These are phyloP conservation scores for Leptomonas pyrrhocoris DNA, from an alignment of 208 protist species.

Conservation along the genomic window DNA sequence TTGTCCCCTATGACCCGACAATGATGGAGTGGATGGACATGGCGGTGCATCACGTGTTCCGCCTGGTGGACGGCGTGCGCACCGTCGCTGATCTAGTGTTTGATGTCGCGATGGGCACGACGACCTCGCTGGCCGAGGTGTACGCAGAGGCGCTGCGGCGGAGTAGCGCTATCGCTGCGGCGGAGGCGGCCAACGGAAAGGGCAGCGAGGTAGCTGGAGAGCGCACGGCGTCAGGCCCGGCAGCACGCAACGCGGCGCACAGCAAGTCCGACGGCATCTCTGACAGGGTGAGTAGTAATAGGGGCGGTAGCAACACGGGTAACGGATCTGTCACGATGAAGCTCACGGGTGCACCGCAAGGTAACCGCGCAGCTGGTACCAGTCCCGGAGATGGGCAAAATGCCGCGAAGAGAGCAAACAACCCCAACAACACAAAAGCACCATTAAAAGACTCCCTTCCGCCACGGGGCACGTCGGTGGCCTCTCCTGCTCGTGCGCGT, in stretches of 20 bases:
- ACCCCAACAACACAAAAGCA: not conserved
- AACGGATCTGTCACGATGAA: not conserved
- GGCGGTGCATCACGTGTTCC: constrained; percentile 61
- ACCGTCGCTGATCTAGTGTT: constrained; percentile 77
- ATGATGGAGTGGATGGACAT: constrained; percentile 73
- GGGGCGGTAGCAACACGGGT: constrained; percentile 2
- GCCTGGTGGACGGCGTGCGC: constrained; percentile 62
- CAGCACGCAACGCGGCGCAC: not conserved
- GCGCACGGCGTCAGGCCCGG: not conserved
- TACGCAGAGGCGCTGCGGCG: constrained; percentile 39
- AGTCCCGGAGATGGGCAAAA: not conserved
- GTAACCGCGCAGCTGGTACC: not conserved
- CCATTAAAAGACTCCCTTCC: not conserved
- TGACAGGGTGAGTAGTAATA: not conserved
- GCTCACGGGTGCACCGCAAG: not conserved
- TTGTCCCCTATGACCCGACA: constrained; percentile 37
- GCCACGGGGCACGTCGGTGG: not conserved
- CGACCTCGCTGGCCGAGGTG: constrained; percentile 49
- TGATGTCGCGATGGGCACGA: constrained; percentile 48
- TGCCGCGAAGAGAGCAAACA: not conserved
- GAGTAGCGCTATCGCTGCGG: constrained; percentile 5
- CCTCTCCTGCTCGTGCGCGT: not conserved
- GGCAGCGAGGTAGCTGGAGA: not conserved
- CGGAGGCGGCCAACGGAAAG: not conserved
- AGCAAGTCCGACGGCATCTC: not conserved